These are phyloP conservation scores for Chlamydomonas applanata DNA, from an alignment of 139 green algal species.

Conservation along the genomic window DNA sequence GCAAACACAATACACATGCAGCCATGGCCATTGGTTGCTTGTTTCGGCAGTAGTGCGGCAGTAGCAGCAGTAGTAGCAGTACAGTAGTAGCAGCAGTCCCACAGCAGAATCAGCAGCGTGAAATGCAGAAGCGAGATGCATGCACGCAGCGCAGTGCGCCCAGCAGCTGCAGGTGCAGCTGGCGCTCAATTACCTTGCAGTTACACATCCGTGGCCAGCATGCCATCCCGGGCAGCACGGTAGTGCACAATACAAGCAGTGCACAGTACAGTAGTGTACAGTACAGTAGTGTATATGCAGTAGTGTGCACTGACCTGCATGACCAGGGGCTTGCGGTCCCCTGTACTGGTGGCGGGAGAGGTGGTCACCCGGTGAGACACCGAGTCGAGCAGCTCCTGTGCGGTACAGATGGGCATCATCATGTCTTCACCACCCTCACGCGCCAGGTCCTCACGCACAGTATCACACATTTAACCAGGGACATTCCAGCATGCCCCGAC, in stretches of 20 bases:
- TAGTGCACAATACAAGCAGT: too few relatives aligned
- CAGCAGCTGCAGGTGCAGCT: too few relatives aligned
- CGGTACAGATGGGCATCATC: too few relatives aligned
- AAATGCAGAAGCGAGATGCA: not conserved
- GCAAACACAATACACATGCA: not conserved
- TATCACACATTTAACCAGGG: too few relatives aligned
- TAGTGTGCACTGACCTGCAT: conserved; percentile 52
- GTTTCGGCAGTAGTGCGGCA: not conserved
- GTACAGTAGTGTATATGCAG: not conserved
- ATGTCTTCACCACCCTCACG: too few relatives aligned
- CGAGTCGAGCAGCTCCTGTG: conserved; percentile 79
- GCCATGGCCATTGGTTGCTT: not conserved
- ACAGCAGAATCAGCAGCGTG: not conserved
- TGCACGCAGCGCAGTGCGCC: too few relatives aligned
- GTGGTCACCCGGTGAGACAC: conserved; percentile 37
- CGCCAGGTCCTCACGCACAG: too few relatives aligned
- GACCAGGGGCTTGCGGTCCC: conserved; percentile 72
- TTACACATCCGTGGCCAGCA: too few relatives aligned
- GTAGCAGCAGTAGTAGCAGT: not conserved
- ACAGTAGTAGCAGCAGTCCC: not conserved
- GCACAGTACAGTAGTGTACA: too few relatives aligned
- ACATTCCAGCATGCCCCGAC: too few relatives aligned
- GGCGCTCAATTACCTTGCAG: too few relatives aligned
- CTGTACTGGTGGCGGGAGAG: conserved; percentile 48
- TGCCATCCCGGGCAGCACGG: too few relatives aligned